A percentile compares a stretch with the other conserved stretches of the same genome.
Conservation (phyloP, 148 eudicot genomes). For the Beta vulgaris region DNA sequence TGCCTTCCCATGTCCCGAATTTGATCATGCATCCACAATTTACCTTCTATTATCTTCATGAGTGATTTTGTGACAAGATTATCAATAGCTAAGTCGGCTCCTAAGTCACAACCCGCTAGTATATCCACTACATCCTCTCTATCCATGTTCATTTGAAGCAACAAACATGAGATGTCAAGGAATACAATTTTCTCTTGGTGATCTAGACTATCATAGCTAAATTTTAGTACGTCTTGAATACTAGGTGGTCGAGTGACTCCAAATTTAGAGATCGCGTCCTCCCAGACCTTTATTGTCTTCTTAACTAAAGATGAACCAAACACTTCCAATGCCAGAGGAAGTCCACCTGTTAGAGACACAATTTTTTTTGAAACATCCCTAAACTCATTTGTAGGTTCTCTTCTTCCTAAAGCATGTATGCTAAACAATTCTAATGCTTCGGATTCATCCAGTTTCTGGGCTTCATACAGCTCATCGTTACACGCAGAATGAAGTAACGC, state of each 20-base stretch:
- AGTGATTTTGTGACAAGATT: slow-evolving; percentile 47
- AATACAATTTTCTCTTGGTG: slow-evolving; percentile 43
- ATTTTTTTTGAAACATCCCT: slow-evolving; percentile 29
- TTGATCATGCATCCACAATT: slow-evolving; percentile 71
- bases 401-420: slow-evolving; percentile 52
- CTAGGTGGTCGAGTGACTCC: slow-evolving; percentile 30
- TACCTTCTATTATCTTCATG: slow-evolving; percentile 31
- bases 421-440: slow-evolving; percentile 52
- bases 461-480: slow-evolving; percentile 43
- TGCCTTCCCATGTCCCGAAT: slow-evolving; percentile 69
- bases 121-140: slow-evolving; percentile 41
- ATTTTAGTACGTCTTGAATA: slow-evolving; percentile 45
- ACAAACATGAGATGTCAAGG: slow-evolving; percentile 62
- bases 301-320: slow-evolving; percentile 59
- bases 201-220: slow-evolving; percentile 55
- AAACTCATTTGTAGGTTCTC: slow-evolving; percentile 34
- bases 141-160: slow-evolving; percentile 38
- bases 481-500: slow-evolving; percentile 13
- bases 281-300: slow-evolving; percentile 46
- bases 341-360: slow-evolving; percentile 48
- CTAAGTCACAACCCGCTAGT: slow-evolving; percentile 47
- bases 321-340: slow-evolving; percentile 72
- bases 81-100: slow-evolving; percentile 39
- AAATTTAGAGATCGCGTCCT: slow-evolving; percentile 38
- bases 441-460: slow-evolving; percentile 22